phyloP scores from a whole-genome alignment of 495 filamentous ascomycete genomes.

The Letharia columbiana region DNA sequence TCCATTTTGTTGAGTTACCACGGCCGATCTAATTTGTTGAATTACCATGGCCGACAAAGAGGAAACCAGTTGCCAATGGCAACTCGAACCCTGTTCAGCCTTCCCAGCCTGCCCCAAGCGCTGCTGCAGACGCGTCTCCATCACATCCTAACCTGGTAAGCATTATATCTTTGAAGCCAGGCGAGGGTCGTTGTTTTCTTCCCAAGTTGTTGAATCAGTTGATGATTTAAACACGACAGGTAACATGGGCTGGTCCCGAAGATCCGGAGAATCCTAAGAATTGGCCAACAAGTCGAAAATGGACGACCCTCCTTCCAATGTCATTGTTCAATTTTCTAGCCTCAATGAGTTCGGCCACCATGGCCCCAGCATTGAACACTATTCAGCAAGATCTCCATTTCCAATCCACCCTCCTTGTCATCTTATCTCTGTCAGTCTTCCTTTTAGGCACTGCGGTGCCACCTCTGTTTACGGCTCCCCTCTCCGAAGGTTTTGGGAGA shows the following conservation, averaged over 20 bases:
- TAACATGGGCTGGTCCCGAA: slow-evolving; percentile 53
- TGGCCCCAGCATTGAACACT: slow-evolving; percentile 34
- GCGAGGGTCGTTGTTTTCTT: background rate
- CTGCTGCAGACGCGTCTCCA: background rate
- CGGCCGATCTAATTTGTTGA: background rate
- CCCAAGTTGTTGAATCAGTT: background rate
- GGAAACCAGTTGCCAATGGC: background rate
- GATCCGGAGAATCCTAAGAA: slow-evolving; percentile 66
- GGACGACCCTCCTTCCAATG: background rate
- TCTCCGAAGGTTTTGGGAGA: slow-evolving; percentile 34
- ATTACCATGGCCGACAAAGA: background rate
- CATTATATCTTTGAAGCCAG: background rate
- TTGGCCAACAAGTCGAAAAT: slow-evolving; percentile 34
- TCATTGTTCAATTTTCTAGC: slow-evolving; percentile 7
- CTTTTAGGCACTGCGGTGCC: background rate
- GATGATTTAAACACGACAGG: background rate
- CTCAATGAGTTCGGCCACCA: slow-evolving; percentile 29
- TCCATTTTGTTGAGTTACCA: background rate
- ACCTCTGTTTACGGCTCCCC: slow-evolving; percentile 34
- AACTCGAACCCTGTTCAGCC: background rate
- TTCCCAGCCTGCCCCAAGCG: background rate
- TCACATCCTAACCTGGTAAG: background rate
- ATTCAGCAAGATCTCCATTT: slow-evolving; percentile 32
- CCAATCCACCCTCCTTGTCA: background rate
- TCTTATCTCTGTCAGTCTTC: background rate